Evolutionary conservation across 257 asterid genomes (phyloP).

Genomic region (Gentiana straminea): DNA sequence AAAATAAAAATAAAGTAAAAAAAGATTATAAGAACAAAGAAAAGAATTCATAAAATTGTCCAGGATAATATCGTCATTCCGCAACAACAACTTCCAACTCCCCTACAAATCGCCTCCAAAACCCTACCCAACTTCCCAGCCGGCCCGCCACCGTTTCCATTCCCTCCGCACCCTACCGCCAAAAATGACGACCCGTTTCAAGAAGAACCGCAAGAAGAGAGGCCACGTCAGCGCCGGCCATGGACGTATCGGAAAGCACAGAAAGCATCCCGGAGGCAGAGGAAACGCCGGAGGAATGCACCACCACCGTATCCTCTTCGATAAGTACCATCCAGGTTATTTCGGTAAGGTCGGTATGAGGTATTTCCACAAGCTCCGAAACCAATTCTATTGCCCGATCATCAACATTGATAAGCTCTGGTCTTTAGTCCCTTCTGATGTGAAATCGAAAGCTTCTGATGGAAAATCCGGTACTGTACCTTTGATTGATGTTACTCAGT

Average conservation of each 20-base stretch:
- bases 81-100: too few relatives aligned
- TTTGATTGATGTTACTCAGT: slow-evolving; percentile 5
- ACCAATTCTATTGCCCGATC: slow-evolving; percentile 9
- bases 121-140: too few relatives aligned
- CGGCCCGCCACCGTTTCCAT: too few relatives aligned
- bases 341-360: slow-evolving; percentile 31
- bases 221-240: slow-evolving; percentile 40
- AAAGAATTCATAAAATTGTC: too few relatives aligned
- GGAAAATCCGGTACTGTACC: slow-evolving; percentile 1
- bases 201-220: slow-evolving; percentile 35
- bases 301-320: slow-evolving; percentile 32
- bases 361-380: slow-evolving; percentile 9
- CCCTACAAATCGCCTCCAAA: too few relatives aligned
- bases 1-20: too few relatives aligned
- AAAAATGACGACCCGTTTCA: slow-evolving; percentile 25
- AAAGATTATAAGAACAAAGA: too few relatives aligned
- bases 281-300: slow-evolving; percentile 35
- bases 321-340: slow-evolving; percentile 32
- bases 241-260: slow-evolving; percentile 30
- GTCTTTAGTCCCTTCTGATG: slow-evolving; percentile 5
- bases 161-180: too few relatives aligned
- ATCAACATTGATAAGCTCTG: slow-evolving; percentile 10
- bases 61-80: too few relatives aligned
- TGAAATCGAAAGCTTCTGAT: not conserved
- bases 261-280: slow-evolving; percentile 32